Conservation (phyloP, 148 eudicot species). For the Cornus controversa region DNA sequence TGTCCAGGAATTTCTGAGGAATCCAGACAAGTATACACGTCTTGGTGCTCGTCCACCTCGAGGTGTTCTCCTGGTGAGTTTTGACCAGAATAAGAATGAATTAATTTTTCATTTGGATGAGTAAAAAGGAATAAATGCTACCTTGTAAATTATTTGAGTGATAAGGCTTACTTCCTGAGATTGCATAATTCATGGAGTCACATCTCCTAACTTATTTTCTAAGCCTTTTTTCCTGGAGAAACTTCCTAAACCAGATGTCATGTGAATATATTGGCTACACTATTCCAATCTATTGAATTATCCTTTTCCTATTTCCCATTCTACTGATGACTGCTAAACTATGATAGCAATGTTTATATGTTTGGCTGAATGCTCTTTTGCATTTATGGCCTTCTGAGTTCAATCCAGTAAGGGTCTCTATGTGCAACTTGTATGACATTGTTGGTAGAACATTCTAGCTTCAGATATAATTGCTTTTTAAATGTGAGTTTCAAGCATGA, state of each 20-base stretch:
- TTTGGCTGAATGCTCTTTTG: neutral
- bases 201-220: neutral
- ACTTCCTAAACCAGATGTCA: neutral
- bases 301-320: neutral
- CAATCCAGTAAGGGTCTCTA: neutral
- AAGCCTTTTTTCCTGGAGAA: neutral
- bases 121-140: neutral
- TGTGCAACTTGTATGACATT: neutral
- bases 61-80: slow-evolving; percentile 94
- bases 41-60: slow-evolving; percentile 99
- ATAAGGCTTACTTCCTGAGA: neutral
- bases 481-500: neutral
- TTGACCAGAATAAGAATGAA: neutral
- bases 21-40: slow-evolving; percentile 75
- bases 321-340: neutral
- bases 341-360: neutral
- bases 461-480: neutral
- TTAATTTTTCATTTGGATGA: no score
- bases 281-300: neutral
- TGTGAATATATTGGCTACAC: neutral
- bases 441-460: neutral
- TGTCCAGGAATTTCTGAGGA: slow-evolving; percentile 86
- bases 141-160: neutral
- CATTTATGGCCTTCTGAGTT: neutral
- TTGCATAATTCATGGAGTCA: neutral